Base-by-base conservation (phyloP, 2,329 filamentous ascomycete genomes). In the Stagonosporopsis vannaccii region DNA sequence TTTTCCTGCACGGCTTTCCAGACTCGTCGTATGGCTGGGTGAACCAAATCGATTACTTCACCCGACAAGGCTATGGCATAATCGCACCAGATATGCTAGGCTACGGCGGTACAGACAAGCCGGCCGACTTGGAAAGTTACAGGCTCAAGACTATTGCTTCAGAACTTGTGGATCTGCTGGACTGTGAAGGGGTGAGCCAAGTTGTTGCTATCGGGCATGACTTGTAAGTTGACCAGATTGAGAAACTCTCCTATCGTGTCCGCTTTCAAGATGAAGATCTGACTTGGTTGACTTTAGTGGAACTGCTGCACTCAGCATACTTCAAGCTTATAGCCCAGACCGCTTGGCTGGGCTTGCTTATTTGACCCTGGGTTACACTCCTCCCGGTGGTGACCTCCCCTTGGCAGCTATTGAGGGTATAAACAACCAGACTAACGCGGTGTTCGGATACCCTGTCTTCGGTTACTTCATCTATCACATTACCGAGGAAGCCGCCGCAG, bases 11-110 rank as follows among this genome's bases (percentile, higher is more conserved):
- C 68, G 87, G 86, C 23, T 89, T 84, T 58, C 87, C 87, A 4
- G 86, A 89, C 65, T 76, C 89, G 4, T 84, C 86, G 12, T 88
- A 80, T 69, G 87, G 85, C 47, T 89, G 86, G 85, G 82, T 85
- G 43, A 83, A 84, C 45, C 73, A 88, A 26, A 77, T 89, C 51
- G 80, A 81, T 6, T 67, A 74, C 0, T 77, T 90, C 15, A 82
- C 85, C 4, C 68, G 71, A 0, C 75, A 79, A 6, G 85, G 86
- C 17, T 89, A 84, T 70, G 80, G 85, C 66, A 85, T 85, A 51
- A 81, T 89, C 1, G 86, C 86, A 1, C 83, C 84, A 26, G 87
- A 90, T 63, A 84, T 87, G 65, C 80, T 87, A 43, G 87, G 86
- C 6, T 89, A 87, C 61, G 87, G 87, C 4, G 81, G 85, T 28